Evolutionary conservation across 441 rosid genomes (phyloP), one percentile per base, ranked within the genome.

Genomic region (Brassica hybrid): DNA sequence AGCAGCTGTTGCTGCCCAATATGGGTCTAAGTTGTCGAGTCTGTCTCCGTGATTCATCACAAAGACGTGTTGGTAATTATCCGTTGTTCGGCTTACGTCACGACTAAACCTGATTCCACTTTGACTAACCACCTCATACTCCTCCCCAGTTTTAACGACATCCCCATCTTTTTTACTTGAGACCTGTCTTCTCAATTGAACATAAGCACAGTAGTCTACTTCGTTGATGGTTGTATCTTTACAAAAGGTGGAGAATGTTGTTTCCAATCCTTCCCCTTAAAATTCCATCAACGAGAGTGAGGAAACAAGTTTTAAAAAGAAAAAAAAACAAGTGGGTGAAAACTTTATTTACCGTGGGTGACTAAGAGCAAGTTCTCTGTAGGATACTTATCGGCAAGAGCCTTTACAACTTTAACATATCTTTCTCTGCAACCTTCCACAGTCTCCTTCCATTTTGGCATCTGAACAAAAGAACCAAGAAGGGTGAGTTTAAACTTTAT

Each of bases 41-140:
- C 98, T 91, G 76, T 94, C 96, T n/a, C 97, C 97, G 81, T 94
- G 99, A 62, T 97, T 84, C 96, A 93, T 85, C 34, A 94, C 93
- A 73, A 94, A 78, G 38, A 94, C 84, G 83, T 88, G 82, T 74
- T 92, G 98, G 76, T 70, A 70, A 3, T 11, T 52, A 16, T 52
- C 58, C 58, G 16, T 52, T 52, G 18, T 14, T 41, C 13, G 79
- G 72, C 67, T 69, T 69, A 73, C 64, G 75, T 73, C 81, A 57
- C 69, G 79, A 70, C 61, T 62, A 72, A 73, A 85, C 62, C 75
- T 32, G 52, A 91, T 65, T 41, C 95, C 89, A 13, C 77, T 80
- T 76, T 78, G 81, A 54, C 75, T 74, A 66, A 72, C 85, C 76
- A 72, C 84, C 76, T 85, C 87, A 50, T 85, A 87, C 5, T 83